Conservation (phyloP, 441 rosid species). For the Euphorbia celastroides region DNA sequence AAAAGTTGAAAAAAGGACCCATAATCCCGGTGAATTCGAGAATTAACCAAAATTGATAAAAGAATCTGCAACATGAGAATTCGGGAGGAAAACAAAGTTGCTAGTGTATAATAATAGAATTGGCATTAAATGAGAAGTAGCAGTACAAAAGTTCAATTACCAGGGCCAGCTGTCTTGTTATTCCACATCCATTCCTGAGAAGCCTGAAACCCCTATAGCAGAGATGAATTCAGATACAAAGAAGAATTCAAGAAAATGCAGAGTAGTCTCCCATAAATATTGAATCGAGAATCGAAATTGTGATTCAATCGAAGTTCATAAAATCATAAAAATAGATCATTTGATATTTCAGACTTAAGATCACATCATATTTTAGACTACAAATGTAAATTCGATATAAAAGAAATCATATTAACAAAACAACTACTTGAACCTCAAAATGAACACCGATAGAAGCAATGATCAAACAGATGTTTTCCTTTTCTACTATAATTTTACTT, state of each 20-base stretch:
- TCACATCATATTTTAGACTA: no score
- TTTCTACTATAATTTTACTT: no score
- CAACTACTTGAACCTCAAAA: no score
- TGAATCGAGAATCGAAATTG: no score
- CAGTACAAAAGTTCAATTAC: slow-evolving; percentile 14
- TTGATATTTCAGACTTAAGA: no score
- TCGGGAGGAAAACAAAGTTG: neutral
- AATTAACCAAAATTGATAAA: neutral
- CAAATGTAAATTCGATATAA: no score
- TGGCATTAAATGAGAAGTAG: neutral
- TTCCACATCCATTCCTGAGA: slow-evolving; percentile 73
- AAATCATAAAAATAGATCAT: no score
- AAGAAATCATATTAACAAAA: no score
- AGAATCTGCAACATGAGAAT: neutral
- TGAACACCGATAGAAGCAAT: no score
- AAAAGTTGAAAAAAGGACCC: neutral
- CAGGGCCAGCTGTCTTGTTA: slow-evolving; percentile 69
- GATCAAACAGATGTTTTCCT: no score
- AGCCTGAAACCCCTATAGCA: slow-evolving; percentile 50
- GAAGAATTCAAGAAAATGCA: slow-evolving; percentile 29
- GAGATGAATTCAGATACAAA: slow-evolving; percentile 15
- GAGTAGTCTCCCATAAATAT: neutral
- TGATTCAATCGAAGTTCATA: no score
- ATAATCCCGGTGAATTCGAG: neutral
- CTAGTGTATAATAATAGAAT: neutral